These are phyloP conservation scores for Melastoma malabathricum DNA, from an alignment of 345 rosid genomes.

Conservation along the genomic window DNA sequence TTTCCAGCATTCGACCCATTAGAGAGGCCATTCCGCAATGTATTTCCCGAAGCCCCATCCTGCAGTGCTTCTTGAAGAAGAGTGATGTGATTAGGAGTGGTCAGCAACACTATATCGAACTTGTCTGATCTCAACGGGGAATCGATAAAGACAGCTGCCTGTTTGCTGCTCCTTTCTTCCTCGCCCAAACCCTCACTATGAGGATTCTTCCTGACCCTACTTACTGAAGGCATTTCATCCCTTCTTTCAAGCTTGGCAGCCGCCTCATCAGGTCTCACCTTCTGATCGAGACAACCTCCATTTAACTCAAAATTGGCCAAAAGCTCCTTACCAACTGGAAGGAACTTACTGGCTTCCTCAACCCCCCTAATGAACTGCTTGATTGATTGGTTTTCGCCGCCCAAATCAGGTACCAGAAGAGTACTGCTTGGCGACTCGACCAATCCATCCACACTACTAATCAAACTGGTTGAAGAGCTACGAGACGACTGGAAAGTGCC, in stretches of 20 bases:
- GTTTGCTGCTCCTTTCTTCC: slow-evolving; percentile 69
- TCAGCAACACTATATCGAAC: slow-evolving; percentile 58
- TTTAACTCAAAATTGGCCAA: slow-evolving; percentile 22
- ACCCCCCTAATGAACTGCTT: slow-evolving; percentile 62
- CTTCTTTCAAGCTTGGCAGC: slow-evolving; percentile 24
- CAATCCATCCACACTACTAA: slow-evolving; percentile 27
- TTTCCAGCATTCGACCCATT: slow-evolving; percentile 33
- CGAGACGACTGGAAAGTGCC: slow-evolving; percentile 32
- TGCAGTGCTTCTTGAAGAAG: slow-evolving; percentile 46
- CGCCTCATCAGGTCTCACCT: slow-evolving; percentile 9
- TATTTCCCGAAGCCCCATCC: slow-evolving; percentile 28
- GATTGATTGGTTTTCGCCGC: slow-evolving; percentile 41
- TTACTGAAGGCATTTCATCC: slow-evolving; percentile 3
- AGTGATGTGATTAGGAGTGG: slow-evolving; percentile 19
- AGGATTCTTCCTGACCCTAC: slow-evolving; percentile 37
- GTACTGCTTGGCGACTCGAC: slow-evolving; percentile 39
- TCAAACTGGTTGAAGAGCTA: slow-evolving; percentile 30
- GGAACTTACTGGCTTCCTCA: slow-evolving; percentile 65
- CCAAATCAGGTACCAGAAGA: slow-evolving; percentile 24
- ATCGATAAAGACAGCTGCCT: slow-evolving; percentile 51
- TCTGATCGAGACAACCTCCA: slow-evolving; percentile 7
- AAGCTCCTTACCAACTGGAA: slow-evolving; percentile 32
- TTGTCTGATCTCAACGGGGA: slow-evolving; percentile 42
- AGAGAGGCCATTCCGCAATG: slow-evolving; percentile 23
- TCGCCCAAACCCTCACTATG: slow-evolving; percentile 30